Percentiles rank a stretch among this genome's conserved stretches.
phyloP scores from a whole-genome alignment of 345 rosid genomes.

The Euphorbia peplus region DNA sequence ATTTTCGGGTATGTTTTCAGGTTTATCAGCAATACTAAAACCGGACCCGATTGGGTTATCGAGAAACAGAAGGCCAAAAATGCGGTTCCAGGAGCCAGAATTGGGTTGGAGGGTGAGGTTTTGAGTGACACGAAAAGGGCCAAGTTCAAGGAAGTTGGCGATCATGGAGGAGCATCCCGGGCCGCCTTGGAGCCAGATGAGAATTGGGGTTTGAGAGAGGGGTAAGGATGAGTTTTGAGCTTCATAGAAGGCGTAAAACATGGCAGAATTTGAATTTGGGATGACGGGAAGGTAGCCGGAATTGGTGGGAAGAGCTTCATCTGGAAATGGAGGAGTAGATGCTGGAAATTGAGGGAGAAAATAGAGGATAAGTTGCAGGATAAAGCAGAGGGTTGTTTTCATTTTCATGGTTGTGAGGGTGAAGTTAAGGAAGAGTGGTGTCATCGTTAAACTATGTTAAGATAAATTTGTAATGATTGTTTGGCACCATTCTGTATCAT shows the following conservation, averaged over 20 bases:
- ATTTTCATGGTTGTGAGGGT: too few relatives aligned
- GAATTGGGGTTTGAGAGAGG: conserved; percentile 54
- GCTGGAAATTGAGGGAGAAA: conserved; percentile 14
- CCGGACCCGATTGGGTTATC: conserved; percentile 87
- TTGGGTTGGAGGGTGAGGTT: conserved; percentile 47
- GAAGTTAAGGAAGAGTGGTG: too few relatives aligned
- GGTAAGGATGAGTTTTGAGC: conserved; percentile 49
- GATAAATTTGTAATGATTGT: too few relatives aligned
- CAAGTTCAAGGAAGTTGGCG: conserved; percentile 80
- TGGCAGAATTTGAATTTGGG: conserved; percentile 49
- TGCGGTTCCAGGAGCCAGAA: conserved; percentile 73
- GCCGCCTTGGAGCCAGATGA: conserved; percentile 90
- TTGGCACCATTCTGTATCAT: too few relatives aligned
- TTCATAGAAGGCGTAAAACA: conserved; percentile 77
- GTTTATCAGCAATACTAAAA: conserved; percentile 63
- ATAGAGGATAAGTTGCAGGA: conserved; percentile 18
- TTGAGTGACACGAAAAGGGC: conserved; percentile 63
- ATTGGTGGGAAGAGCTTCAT: conserved; percentile 65
- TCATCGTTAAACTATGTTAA: too few relatives aligned
- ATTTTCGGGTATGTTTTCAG: conserved; percentile 50
- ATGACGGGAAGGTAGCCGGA: conserved; percentile 76
- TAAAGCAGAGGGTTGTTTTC: too few relatives aligned
- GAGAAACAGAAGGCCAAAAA: conserved; percentile 67
- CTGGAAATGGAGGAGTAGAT: conserved; percentile 48
- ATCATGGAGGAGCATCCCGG: conserved; percentile 95